phyloP scores from a whole-genome alignment of 2,329 filamentous ascomycete genomes.

The Xylaria sp. region DNA sequence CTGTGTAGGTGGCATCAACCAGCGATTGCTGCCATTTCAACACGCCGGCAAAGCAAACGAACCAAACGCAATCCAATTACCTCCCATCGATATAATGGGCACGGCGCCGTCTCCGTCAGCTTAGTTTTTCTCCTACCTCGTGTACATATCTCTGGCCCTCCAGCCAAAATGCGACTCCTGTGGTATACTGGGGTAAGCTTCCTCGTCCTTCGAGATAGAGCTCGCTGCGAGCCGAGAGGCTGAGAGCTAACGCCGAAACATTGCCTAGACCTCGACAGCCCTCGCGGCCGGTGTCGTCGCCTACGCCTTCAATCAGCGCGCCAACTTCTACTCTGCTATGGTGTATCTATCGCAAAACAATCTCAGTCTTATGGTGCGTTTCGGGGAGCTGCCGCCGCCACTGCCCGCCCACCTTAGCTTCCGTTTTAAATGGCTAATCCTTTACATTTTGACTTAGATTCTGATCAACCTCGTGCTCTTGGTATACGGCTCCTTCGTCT shows the following conservation, averaged over 20 bases:
- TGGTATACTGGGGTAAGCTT: constrained; percentile 63
- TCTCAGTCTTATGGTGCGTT: constrained; percentile 82
- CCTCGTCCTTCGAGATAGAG: constrained; percentile 14
- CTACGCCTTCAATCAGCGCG: constrained; percentile 89
- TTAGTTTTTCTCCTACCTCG: constrained; percentile 13
- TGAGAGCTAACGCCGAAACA: constrained; percentile 17
- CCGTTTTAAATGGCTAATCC: constrained; percentile 14
- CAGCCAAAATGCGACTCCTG: constrained; percentile 57
- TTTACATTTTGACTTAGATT: constrained; percentile 57
- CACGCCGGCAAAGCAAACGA: constrained; percentile 11
- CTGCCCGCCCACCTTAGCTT: neutral
- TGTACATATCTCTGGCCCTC: constrained; percentile 15
- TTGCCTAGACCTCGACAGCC: constrained; percentile 71
- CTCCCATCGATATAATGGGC: constrained; percentile 39
- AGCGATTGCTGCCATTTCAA: neutral
- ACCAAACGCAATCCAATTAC: constrained; percentile 13
- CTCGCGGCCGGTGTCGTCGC: constrained; percentile 83
- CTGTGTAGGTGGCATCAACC: constrained; percentile 30
- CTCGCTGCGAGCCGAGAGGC: neutral
- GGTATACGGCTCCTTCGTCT: constrained; percentile 77
- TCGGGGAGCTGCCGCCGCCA: constrained; percentile 16
- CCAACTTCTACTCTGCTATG: constrained; percentile 98
- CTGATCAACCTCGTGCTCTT: constrained; percentile 89
- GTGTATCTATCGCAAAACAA: constrained; percentile 97
- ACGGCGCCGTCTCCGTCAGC: constrained; percentile 35